Percentiles rank a stretch among this genome's conserved stretches.
Evolutionary conservation across 306 rosid genomes (phyloP).

Genomic region (Glycine tomentella): DNA sequence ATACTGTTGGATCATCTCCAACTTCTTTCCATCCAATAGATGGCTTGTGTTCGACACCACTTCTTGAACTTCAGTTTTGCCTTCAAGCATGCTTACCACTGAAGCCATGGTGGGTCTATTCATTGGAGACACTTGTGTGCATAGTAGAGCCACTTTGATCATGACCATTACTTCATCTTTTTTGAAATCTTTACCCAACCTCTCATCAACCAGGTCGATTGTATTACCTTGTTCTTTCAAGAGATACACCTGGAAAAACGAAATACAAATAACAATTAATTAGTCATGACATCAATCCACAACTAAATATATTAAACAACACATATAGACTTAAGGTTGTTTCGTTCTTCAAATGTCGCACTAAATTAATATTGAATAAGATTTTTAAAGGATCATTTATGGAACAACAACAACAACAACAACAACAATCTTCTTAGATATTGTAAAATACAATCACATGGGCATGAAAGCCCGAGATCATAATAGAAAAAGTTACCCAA

Average conservation of each 20-base stretch:
- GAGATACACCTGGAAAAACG: slow-evolving; percentile 35
- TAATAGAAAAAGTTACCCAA: slow-evolving; percentile 50
- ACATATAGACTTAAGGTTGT: too few relatives aligned
- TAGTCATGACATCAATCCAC: too few relatives aligned
- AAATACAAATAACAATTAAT: neutral
- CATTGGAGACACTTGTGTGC: slow-evolving; percentile 46
- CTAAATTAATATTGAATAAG: slow-evolving; percentile 11
- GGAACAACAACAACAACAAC: too few relatives aligned
- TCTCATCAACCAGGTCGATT: slow-evolving; percentile 55
- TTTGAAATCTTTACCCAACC: slow-evolving; percentile 39
- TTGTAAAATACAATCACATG: neutral
- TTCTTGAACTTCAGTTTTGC: slow-evolving; percentile 41
- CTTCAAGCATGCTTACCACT: slow-evolving; percentile 56
- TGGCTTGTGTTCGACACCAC: slow-evolving; percentile 39
- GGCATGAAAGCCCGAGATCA: neutral
- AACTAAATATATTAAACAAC: too few relatives aligned
- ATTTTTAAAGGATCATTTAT: neutral
- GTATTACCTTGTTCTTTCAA: slow-evolving; percentile 49
- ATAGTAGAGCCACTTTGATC: slow-evolving; percentile 56
- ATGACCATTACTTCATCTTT: slow-evolving; percentile 45
- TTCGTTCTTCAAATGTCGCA: neutral
- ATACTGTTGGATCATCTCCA: slow-evolving; percentile 30
- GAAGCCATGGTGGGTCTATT: slow-evolving; percentile 55
- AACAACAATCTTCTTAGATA: neutral
- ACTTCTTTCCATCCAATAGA: slow-evolving; percentile 40